Conservation (phyloP, 768 basidiomycete species). For the Naganishia randhawae region DNA sequence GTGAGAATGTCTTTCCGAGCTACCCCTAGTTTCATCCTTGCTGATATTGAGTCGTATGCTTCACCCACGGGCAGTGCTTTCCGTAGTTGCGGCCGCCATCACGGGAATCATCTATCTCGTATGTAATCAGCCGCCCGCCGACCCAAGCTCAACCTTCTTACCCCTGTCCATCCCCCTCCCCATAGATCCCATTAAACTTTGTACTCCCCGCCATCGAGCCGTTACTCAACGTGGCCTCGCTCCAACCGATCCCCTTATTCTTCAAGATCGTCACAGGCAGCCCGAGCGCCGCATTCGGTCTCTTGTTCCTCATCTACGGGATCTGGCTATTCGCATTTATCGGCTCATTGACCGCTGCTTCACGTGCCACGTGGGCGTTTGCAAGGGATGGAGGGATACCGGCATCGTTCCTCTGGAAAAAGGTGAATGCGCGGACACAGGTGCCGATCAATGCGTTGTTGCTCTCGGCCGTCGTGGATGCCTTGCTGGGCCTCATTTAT, state of each 20-base stretch:
- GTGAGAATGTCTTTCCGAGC: slow-evolving; percentile 37
- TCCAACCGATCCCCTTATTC: slow-evolving; percentile 64
- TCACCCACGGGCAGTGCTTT: too few relatives aligned
- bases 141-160: slow-evolving; percentile 50
- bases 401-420: slow-evolving; percentile 56
- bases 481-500: slow-evolving; percentile 62
- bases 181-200: slow-evolving; percentile 63
- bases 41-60: background rate
- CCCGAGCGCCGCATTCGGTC: slow-evolving; percentile 61
- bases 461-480: slow-evolving; percentile 60
- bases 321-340: slow-evolving; percentile 57
- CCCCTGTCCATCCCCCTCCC: slow-evolving; percentile 55
- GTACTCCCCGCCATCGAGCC: slow-evolving; percentile 61
- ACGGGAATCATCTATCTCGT: slow-evolving; percentile 43
- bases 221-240: slow-evolving; percentile 60
- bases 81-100: slow-evolving; percentile 41
- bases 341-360: slow-evolving; percentile 65
- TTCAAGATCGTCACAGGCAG: slow-evolving; percentile 65
- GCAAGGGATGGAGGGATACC: slow-evolving; percentile 67
- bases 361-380: slow-evolving; percentile 69
- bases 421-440: slow-evolving; percentile 53
- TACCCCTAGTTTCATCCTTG: background rate
- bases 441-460: slow-evolving; percentile 63
- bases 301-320: slow-evolving; percentile 53
- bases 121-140: slow-evolving; percentile 17